Evolutionary conservation across 2,329 filamentous ascomycete species (phyloP).

Genomic region (Colletotrichum sp.): DNA sequence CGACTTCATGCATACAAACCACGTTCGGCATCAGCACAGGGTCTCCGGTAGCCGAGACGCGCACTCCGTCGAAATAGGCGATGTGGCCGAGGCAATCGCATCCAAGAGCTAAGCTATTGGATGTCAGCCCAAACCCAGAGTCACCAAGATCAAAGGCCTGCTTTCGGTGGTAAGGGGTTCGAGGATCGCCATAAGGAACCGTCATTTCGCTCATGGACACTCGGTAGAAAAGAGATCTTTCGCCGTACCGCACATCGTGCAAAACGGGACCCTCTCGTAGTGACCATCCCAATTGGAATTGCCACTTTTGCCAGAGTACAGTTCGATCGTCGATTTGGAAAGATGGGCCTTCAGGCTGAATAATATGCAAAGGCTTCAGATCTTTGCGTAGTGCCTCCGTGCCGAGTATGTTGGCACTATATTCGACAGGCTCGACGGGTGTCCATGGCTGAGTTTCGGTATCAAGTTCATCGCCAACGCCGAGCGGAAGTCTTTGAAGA

Average conservation of each 20-base stretch:
- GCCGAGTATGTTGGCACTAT: constrained; percentile 59
- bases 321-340: constrained; percentile 37
- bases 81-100: constrained; percentile 74
- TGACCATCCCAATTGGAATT: constrained; percentile 72
- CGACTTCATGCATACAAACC: constrained; percentile 46
- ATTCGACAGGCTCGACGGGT: constrained; percentile 63
- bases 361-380: constrained; percentile 38
- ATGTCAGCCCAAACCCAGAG: constrained; percentile 66
- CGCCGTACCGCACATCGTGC: constrained; percentile 71
- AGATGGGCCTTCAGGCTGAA: constrained; percentile 40
- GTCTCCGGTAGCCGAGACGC: constrained; percentile 32
- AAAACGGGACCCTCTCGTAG: constrained; percentile 71
- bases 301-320: constrained; percentile 66
- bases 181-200: constrained; percentile 70
- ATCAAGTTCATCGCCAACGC: constrained; percentile 59
- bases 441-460: constrained; percentile 60
- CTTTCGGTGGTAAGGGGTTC: constrained; percentile 68
- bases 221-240: constrained; percentile 69
- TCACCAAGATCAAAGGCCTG: constrained; percentile 76
- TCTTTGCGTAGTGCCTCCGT: constrained; percentile 46
- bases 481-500: constrained; percentile 73
- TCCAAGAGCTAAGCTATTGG: constrained; percentile 70
- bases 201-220: constrained; percentile 73
- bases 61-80: constrained; percentile 39
- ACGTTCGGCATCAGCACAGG: constrained; percentile 37